A percentile compares a stretch with the other conserved stretches of the same genome.
Evolutionary conservation across 1,139 yeast genomes (phyloP).

Genomic region (Suzukiozyma palmioleophila): DNA sequence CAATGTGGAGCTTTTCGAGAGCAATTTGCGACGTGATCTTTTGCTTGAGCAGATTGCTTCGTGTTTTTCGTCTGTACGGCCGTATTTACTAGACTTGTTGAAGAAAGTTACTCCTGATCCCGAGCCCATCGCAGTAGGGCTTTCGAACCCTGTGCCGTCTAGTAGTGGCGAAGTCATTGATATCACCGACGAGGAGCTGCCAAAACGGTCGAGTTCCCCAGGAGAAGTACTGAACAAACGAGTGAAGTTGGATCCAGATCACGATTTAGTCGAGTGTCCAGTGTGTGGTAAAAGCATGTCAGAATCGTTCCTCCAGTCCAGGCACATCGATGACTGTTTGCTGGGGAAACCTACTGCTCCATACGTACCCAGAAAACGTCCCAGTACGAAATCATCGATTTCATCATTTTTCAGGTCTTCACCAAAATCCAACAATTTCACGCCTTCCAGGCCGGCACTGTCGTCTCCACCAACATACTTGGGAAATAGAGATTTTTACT

Average conservation of each 20-base stretch:
- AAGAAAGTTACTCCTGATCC: slow-evolving; percentile 5
- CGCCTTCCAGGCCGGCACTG: slow-evolving; percentile 2
- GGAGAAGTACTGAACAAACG: slow-evolving; percentile 3
- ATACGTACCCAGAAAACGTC: slow-evolving; percentile 7
- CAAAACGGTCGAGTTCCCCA: slow-evolving; percentile 2
- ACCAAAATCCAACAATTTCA: slow-evolving; percentile 4
- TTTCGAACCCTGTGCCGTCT: neutral
- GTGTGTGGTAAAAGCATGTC: slow-evolving; percentile 59
- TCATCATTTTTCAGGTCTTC: slow-evolving; percentile 30
- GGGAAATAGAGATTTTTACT: slow-evolving; percentile 29
- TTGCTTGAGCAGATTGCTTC: slow-evolving; percentile 69
- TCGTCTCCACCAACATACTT: slow-evolving; percentile 5
- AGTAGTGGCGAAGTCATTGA: slow-evolving; percentile 16
- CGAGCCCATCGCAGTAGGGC: neutral
- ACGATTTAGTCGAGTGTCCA: slow-evolving; percentile 57
- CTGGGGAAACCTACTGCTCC: slow-evolving; percentile 18
- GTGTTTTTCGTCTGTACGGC: slow-evolving; percentile 48
- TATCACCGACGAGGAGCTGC: slow-evolving; percentile 13
- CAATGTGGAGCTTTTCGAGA: slow-evolving; percentile 64
- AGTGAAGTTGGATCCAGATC: slow-evolving; percentile 9
- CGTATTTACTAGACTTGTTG: slow-evolving; percentile 25
- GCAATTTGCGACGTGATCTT: slow-evolving; percentile 62
- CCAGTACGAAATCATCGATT: slow-evolving; percentile 14
- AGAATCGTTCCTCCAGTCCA: slow-evolving; percentile 51
- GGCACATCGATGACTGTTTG: slow-evolving; percentile 72